phyloP scores from a whole-genome alignment of 306 rosid genomes.

The Mimosa bimucronata region DNA sequence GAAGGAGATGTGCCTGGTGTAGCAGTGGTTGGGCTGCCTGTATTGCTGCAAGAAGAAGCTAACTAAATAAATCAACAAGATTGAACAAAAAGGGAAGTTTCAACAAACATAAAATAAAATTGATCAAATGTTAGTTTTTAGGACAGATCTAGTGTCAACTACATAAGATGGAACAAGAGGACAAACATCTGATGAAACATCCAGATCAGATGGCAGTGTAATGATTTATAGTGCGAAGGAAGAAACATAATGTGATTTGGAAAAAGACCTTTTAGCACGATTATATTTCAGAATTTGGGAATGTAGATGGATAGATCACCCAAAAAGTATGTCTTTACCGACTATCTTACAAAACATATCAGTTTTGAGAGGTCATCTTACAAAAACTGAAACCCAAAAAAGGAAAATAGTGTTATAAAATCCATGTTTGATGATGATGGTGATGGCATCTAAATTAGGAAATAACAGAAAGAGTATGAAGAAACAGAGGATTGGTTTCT shows the following conservation, averaged over 20 bases:
- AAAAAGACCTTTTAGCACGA: background rate
- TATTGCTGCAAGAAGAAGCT: slow-evolving; percentile 52
- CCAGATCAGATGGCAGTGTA: slow-evolving; percentile 4
- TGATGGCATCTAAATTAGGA: too few relatives aligned
- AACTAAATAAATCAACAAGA: background rate
- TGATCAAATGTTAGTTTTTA: background rate
- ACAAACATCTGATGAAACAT: background rate
- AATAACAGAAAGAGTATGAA: background rate
- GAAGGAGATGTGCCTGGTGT: slow-evolving; percentile 46
- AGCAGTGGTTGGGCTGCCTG: slow-evolving; percentile 45
- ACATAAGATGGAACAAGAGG: slow-evolving; percentile 30
- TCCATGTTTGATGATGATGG: too few relatives aligned
- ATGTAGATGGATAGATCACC: slow-evolving; percentile 33
- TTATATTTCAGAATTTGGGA: slow-evolving; percentile 22
- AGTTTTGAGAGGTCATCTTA: background rate
- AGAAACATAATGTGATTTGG: slow-evolving; percentile 10
- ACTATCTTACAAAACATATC: background rate
- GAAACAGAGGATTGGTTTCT: background rate
- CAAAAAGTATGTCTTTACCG: slow-evolving; percentile 22
- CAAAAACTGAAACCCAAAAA: background rate
- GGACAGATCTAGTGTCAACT: slow-evolving; percentile 42
- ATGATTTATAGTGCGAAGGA: background rate
- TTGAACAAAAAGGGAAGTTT: background rate
- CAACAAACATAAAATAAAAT: too few relatives aligned
- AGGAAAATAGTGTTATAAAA: background rate